Percentiles rank a stretch among this genome's conserved stretches.
These are phyloP conservation scores for Thielaviopsis ethacetica DNA, from an alignment of 2,329 filamentous ascomycete species.

Conservation along the genomic window DNA sequence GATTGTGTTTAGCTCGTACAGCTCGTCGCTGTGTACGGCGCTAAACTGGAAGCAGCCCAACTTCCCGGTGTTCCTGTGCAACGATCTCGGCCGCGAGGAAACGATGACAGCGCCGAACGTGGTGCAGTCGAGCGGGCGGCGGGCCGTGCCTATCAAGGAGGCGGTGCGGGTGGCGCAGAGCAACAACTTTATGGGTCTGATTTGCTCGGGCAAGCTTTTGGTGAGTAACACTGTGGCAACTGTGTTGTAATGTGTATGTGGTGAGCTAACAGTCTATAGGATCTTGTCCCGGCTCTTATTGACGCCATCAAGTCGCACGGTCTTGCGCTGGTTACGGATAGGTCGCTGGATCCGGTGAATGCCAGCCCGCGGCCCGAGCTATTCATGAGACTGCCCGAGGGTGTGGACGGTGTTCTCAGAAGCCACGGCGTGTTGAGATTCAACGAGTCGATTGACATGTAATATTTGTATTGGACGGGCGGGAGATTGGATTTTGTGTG, in stretches of 20 bases:
- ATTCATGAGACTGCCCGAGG: conserved; percentile 51
- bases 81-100: conserved; percentile 53
- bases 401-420: conserved; percentile 75
- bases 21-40: conserved; percentile 75
- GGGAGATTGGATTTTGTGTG: background rate
- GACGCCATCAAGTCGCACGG: conserved; percentile 91
- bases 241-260: conserved; percentile 1
- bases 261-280: conserved; percentile 31
- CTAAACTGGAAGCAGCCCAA: conserved; percentile 99
- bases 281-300: conserved; percentile 81
- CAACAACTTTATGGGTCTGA: conserved; percentile 96
- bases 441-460: conserved; percentile 75
- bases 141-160: conserved; percentile 81
- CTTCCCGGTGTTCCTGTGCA: conserved; percentile 89
- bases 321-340: conserved; percentile 80
- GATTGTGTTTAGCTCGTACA: conserved; percentile 89
- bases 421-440: conserved; percentile 80
- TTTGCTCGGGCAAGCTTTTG: conserved; percentile 74
- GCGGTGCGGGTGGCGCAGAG: conserved; percentile 81
- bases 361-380: conserved; percentile 27
- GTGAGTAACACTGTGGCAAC: conserved; percentile 33
- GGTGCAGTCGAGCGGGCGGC: conserved; percentile 44
- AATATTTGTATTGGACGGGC: conserved; percentile 10
- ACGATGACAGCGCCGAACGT: conserved; percentile 22
- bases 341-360: conserved; percentile 37